Evolutionary conservation across 768 basidiomycete genomes (phyloP), one percentile per base, ranked within the genome.

Genomic region (Trametes cinnabarina): DNA sequence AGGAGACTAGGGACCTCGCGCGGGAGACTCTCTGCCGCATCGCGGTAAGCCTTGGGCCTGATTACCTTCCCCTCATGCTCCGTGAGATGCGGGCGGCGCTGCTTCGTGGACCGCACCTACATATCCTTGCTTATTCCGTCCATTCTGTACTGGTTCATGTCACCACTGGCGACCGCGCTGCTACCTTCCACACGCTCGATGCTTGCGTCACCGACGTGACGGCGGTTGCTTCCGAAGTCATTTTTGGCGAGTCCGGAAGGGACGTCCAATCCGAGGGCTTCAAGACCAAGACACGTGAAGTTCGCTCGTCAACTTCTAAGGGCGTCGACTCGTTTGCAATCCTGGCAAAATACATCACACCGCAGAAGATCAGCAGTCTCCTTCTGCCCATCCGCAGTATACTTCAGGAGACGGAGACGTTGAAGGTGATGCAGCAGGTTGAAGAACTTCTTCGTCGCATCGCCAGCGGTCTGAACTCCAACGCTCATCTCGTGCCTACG

Each of bases 261-360:
- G 92, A 98, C 65, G 86, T 90, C 0, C 83, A 86, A 56, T 79
- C 87, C 3, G 93, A 94, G 64, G 95, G 88, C 23, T 98, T 96
- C 84, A 92, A 87, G 75, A 94, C 94, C 17, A 94, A 91, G 72
- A 90, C 94, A 85, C 82, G 90, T 20, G 96, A 99, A 74, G 96
- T 95, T 26, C 81, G 86, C 30, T 81, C 85, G 10, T 93, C 92
- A 23, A 81, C 86, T 2, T 83, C 91, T n/a, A 85, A 85, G 68
- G 93, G 88, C 2, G 74, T 96, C 30, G 94, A 98, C 68, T 86
- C 90, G 0, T 93, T 97, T 66, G 83, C 86, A 14, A 81, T 94
- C 56, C 74, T 92, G 30, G 88, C 96, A 10, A 87, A 86, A 61
- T 78, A 82, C 64, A 82, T 95, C 58, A 88, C 90, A 0, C 91